A percentile compares a stretch with the other conserved stretches of the same genome.
phyloP scores from a whole-genome alignment of 129 eudicot genomes.

The Lonicera japonica region DNA sequence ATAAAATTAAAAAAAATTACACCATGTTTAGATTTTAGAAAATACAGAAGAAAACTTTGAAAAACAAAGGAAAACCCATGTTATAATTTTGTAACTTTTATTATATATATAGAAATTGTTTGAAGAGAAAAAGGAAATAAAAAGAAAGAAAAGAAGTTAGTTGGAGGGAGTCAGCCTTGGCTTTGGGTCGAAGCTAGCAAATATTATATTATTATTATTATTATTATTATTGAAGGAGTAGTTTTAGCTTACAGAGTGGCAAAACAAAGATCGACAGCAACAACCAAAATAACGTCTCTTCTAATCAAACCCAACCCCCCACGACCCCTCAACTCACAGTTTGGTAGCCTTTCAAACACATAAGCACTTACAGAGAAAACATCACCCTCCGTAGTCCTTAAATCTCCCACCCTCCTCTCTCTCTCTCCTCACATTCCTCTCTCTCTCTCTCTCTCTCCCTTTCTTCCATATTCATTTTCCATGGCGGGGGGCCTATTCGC shows the following conservation, averaged over 20 bases:
- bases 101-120: no score
- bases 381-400: constrained; percentile 12
- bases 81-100: no score
- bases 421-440: constrained; percentile 24
- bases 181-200: constrained; percentile 27
- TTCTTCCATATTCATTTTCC: constrained; percentile 13
- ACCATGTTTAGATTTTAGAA: no score
- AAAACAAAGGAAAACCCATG: no score
- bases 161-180: constrained; percentile 1
- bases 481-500: constrained; percentile 65
- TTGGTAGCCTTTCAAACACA: constrained; percentile 36
- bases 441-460: constrained; percentile 15
- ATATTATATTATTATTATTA: background rate
- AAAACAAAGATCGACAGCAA: background rate
- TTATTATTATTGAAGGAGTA: background rate
- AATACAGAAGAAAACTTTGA: no score
- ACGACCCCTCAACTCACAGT: constrained; percentile 74
- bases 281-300: constrained; percentile 60
- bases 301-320: constrained; percentile 79
- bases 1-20: no score
- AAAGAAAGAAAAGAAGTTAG: no score
- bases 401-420: constrained; percentile 2
- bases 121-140: no score
- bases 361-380: no score
- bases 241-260: constrained; percentile 8